Conservation (phyloP, 1,284 basidiomycete genomes). For the Hypsizygus ulmarius region DNA sequence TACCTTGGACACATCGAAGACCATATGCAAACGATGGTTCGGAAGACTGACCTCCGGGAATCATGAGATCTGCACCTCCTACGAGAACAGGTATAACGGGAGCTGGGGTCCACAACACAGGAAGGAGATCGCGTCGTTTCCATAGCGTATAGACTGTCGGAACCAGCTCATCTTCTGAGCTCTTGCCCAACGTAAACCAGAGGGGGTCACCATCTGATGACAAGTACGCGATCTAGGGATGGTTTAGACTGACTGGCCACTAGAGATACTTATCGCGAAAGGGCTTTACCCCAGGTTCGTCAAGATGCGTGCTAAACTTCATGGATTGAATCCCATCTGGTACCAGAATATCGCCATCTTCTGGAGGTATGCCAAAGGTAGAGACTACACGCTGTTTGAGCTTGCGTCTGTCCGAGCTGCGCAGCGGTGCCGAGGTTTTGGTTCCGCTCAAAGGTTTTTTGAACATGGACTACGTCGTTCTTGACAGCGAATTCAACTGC, state of each 20-base stretch:
- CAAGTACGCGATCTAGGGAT: slow-evolving; percentile 56
- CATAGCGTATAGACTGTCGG: slow-evolving; percentile 80
- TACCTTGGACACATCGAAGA: not conserved
- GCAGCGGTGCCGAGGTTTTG: slow-evolving; percentile 70
- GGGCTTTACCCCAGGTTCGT: slow-evolving; percentile 58
- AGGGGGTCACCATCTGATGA: slow-evolving; percentile 72
- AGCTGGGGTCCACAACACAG: slow-evolving; percentile 62
- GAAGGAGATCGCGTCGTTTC: slow-evolving; percentile 64
- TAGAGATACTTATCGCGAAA: not conserved
- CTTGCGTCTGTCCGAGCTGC: slow-evolving; percentile 68
- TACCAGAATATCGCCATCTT: slow-evolving; percentile 58
- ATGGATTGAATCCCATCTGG: slow-evolving; percentile 67
- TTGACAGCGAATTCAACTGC: not conserved
- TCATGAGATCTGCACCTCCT: slow-evolving; percentile 77
- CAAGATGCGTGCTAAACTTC: slow-evolving; percentile 62
- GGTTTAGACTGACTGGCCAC: not conserved
- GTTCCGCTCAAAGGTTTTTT: slow-evolving; percentile 66
- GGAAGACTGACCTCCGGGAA: slow-evolving; percentile 63
- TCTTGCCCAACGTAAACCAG: slow-evolving; percentile 79
- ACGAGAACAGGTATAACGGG: slow-evolving; percentile 62
- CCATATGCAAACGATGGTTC: not conserved
- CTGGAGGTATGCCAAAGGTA: slow-evolving; percentile 44
- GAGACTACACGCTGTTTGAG: slow-evolving; percentile 57
- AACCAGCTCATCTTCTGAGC: slow-evolving; percentile 59
- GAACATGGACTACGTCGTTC: slow-evolving; percentile 49